Evolutionary conservation across 345 rosid genomes (phyloP), one percentile per base, ranked within the genome.

Genomic region (Eucalyptus regnans): DNA sequence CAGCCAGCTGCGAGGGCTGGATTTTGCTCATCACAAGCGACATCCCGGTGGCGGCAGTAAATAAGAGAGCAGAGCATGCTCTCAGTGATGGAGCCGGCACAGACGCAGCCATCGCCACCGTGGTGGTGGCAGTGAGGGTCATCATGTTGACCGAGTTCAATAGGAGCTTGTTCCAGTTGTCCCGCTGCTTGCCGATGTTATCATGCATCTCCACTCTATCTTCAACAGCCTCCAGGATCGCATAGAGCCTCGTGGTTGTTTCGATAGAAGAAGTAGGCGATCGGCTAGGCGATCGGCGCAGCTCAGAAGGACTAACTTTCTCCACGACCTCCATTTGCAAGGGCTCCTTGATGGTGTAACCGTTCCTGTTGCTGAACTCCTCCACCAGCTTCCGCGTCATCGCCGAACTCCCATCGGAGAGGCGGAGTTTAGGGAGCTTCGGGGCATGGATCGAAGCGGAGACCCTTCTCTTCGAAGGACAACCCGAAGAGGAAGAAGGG

Each of bases 121-220:
- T 54, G 44, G 95, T 91, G 44, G 94, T 89, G 8, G 96, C 97
- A 4, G 96, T 89, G 44, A 96, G 94, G 48, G 95, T 94, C 86
- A 95, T 96, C 94, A 92, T 93, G 91, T 95, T 96, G 89, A 95
- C 87, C 27, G 98, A 95, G 86, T 92, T 95, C 66, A 96, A 91
- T 44, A 94, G 91, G 14, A 95, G 92, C 44, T 90, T 89, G 92
- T 95, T 96, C 98, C 97, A 94, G 87, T 93, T 93, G 10, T 94
- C 93, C 12, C 97, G 94, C 79, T 96, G 98, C 89, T 95, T 92
- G 9, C 95, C 94, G 0, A 96, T 86, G 91, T 95, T 96, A 13
- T 92, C 88, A 89, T 96, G 98, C 96, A 95, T 96, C 93, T 94
- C 96, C 7, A 94, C 92, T 86, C 97, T 90, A 50, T 96, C 96